Evolutionary conservation across 1,284 basidiomycete species (phyloP).

Genomic region (Austroboletus niveus): DNA sequence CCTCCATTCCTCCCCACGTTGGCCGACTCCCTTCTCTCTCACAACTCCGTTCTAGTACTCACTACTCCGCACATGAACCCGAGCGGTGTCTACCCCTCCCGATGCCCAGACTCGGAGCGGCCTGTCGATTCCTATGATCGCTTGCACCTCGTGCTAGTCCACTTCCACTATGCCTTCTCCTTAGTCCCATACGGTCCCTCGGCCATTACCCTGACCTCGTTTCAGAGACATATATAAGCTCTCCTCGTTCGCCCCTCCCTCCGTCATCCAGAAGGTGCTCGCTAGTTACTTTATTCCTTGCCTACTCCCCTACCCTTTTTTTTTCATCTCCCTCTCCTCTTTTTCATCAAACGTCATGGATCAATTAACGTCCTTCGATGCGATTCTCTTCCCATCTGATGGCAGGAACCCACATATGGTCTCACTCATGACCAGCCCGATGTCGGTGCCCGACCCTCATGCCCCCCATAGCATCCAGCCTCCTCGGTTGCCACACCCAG

Average conservation of each 20-base stretch:
- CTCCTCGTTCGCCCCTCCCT: slow-evolving; percentile 2
- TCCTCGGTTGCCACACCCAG: slow-evolving; percentile 72
- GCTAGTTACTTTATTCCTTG: slow-evolving; percentile 22
- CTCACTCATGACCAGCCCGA: slow-evolving; percentile 63
- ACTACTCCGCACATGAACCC: neutral
- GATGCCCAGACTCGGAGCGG: neutral
- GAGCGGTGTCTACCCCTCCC: neutral
- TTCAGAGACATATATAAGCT: slow-evolving; percentile 33
- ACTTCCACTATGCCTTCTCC: slow-evolving; percentile 19
- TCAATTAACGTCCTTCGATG: slow-evolving; percentile 56
- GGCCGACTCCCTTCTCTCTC: slow-evolving; percentile 7
- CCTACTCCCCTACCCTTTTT: slow-evolving; percentile 8
- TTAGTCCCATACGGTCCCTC: slow-evolving; percentile 14
- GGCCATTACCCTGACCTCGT: slow-evolving; percentile 36
- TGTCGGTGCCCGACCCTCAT: slow-evolving; percentile 47
- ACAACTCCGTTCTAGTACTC: neutral
- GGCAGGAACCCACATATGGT: slow-evolving; percentile 70
- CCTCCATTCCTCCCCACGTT: slow-evolving; percentile 4
- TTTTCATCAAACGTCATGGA: slow-evolving; percentile 45
- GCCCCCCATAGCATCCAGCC: slow-evolving; percentile 39
- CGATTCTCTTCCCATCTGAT: slow-evolving; percentile 62
- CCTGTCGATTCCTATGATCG: slow-evolving; percentile 21
- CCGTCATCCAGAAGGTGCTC: slow-evolving; percentile 14
- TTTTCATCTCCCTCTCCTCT: slow-evolving; percentile 7
- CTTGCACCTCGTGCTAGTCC: slow-evolving; percentile 28